Conservation (phyloP, 305 asterid genomes). For the Solanum hybrid region DNA sequence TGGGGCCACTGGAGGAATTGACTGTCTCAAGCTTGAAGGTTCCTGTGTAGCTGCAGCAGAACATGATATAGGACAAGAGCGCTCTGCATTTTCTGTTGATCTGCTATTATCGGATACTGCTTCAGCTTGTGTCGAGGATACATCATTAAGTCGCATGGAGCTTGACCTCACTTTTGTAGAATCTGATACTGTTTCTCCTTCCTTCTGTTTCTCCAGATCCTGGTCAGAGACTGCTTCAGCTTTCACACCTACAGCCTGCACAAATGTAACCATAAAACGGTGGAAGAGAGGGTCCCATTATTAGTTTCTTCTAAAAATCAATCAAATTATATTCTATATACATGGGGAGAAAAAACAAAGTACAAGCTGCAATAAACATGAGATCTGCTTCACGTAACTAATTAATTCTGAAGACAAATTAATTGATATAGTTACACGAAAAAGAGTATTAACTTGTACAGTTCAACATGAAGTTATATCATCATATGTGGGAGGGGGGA, state of each 20-base stretch:
- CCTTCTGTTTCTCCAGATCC: slow-evolving; percentile 34
- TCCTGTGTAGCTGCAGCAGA: slow-evolving; percentile 32
- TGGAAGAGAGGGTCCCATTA: neutral
- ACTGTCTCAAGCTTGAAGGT: slow-evolving; percentile 29
- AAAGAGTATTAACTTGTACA: neutral
- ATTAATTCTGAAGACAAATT: neutral
- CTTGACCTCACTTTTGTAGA: slow-evolving; percentile 38
- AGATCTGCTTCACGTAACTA: neutral
- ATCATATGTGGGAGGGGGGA: neutral
- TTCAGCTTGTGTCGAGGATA: slow-evolving; percentile 32
- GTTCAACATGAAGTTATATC: neutral
- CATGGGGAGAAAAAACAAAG: neutral
- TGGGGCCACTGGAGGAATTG: slow-evolving; percentile 47
- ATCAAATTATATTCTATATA: neutral
- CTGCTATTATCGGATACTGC: slow-evolving; percentile 15
- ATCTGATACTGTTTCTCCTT: slow-evolving; percentile 27
- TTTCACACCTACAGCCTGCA: slow-evolving; percentile 63
- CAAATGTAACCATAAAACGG: slow-evolving; percentile 1
- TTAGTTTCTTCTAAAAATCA: neutral
- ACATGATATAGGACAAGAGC: slow-evolving; percentile 26
- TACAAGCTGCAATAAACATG: neutral
- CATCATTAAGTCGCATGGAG: slow-evolving; percentile 14
- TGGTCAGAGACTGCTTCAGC: slow-evolving; percentile 39
- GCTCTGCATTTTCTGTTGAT: slow-evolving; percentile 30
- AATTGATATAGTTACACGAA: neutral